phyloP scores from a whole-genome alignment of 2,329 filamentous ascomycete species.

The Trichoderma semiorbis region DNA sequence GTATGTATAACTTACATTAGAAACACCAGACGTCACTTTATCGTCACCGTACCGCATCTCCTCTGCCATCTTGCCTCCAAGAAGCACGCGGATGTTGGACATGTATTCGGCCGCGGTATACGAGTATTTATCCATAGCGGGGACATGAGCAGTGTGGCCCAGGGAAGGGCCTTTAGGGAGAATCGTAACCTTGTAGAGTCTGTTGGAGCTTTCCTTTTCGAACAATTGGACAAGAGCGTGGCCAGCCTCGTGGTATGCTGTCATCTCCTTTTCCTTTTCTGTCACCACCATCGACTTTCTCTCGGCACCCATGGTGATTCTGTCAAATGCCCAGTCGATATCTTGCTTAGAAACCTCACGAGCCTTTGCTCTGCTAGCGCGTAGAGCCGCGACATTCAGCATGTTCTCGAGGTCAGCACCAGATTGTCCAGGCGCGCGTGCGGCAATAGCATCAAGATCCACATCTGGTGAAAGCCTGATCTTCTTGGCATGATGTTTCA shows the following conservation, averaged over 20 bases:
- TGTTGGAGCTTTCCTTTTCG: conserved; percentile 65
- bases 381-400: conserved; percentile 92
- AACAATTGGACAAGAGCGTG: conserved; percentile 89
- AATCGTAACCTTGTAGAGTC: conserved; percentile 95
- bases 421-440: conserved; percentile 86
- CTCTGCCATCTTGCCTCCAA: conserved; percentile 86
- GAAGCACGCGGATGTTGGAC: conserved; percentile 71
- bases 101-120: conserved; percentile 81
- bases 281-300: conserved; percentile 84
- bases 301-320: conserved; percentile 95
- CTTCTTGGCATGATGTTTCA: conserved; percentile 91
- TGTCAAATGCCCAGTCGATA: conserved; percentile 97
- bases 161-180: conserved; percentile 84
- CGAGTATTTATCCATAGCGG: conserved; percentile 90
- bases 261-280: conserved; percentile 90
- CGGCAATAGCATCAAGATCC: conserved; percentile 78
- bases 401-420: conserved; percentile 96
- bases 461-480: conserved; percentile 78
- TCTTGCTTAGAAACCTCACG: conserved; percentile 71
- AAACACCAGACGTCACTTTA: conserved; percentile 85
- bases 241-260: conserved; percentile 94
- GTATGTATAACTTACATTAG: conserved; percentile 54
- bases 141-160: conserved; percentile 82
- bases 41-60: conserved; percentile 91
- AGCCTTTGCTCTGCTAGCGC: conserved; percentile 84